Base-by-base conservation (phyloP, 345 rosid genomes). In the Durio zibethinus region DNA sequence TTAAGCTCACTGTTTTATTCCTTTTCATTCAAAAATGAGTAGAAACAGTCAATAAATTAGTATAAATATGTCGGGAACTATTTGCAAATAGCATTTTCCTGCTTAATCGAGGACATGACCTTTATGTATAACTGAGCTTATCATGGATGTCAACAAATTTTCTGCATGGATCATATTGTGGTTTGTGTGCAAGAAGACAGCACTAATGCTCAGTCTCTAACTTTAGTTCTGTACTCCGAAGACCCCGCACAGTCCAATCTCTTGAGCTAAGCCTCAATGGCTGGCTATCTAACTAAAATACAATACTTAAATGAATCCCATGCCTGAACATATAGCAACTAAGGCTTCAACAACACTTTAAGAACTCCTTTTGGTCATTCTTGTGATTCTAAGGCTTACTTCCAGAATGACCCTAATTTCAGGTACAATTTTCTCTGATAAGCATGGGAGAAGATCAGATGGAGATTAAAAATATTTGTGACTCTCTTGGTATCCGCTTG, bases 361-460 rank as follows among this genome's bases (percentile, higher is more conserved):
- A n/a, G 60, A 54, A n/a, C 2, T 54, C 27, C 12, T 54, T 54
- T 54, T n/a, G 10, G 59, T n/a, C 25, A 1, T n/a, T 53, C 4
- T 20, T 53, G 59, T 53, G 60, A 54, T 54, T 54, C 25, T 20
- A n/a, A n/a, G 60, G 60, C 9, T 20, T 23, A 21, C 20, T 20
- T 64, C 69, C 20, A 35, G 29, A 56, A 2, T 56, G 27, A 62
- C 38, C 23, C 23, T 20, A 40, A 73, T 82, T 29, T 71, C 86
- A 91, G 93, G 94, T 94, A 50, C 97, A 94, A 69, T 94, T 89
- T 83, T 94, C 97, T 75, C 78, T 94, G 82, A 87, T 94, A 72
- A 94, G 97, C 86, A 88, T 84, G 86, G 97, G 95, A 23, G 90
- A 89, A 72, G 93, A 90, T 56, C 98, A 93, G 85, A 79, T 79